Evolutionary conservation across 2,329 filamentous ascomycete species (phyloP).

Genomic region (Pseudocercospora fuligena): DNA sequence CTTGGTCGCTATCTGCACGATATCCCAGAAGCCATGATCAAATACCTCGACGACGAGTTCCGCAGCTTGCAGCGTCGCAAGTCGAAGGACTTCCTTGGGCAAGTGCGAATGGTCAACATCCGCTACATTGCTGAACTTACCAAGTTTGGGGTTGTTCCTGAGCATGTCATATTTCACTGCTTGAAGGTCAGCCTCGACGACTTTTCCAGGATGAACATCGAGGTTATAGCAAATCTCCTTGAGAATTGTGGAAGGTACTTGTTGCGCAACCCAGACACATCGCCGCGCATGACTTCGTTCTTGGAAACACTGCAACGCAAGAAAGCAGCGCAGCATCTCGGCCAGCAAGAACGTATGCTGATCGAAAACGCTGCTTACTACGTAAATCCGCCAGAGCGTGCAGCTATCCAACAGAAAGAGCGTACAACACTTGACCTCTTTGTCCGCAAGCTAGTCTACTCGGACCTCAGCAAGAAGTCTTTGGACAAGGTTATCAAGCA

Average conservation of each 20-base stretch:
- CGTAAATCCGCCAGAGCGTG: conserved; percentile 90
- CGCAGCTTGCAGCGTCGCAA: conserved; percentile 95
- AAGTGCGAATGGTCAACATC: conserved; percentile 91
- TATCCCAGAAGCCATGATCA: conserved; percentile 86
- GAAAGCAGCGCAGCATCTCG: conserved; percentile 92
- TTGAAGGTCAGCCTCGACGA: conserved; percentile 97
- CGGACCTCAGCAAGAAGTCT: conserved; percentile 92
- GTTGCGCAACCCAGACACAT: conserved; percentile 88
- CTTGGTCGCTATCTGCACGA: conserved; percentile 93
- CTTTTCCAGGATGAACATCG: conserved; percentile 98
- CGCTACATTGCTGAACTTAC: conserved; percentile 97
- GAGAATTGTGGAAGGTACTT: conserved; percentile 97
- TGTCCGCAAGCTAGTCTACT: conserved; percentile 87
- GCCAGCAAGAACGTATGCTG: conserved; percentile 94
- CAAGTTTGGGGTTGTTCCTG: conserved; percentile 96
- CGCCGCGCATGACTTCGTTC: conserved; percentile 90
- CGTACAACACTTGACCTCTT: conserved; percentile 91
- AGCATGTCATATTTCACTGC: conserved; percentile 98
- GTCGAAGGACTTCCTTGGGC: conserved; percentile 94
- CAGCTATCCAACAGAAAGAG: conserved; percentile 96
- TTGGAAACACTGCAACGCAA: conserved; percentile 94
- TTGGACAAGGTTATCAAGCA: conserved; percentile 94
- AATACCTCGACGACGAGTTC: conserved; percentile 95
- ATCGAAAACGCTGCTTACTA: conserved; percentile 99
- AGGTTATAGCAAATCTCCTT: conserved; percentile 93